Base-by-base conservation (phyloP, 192 early-diverging fungal genomes). In the Coemansia pectinata region DNA sequence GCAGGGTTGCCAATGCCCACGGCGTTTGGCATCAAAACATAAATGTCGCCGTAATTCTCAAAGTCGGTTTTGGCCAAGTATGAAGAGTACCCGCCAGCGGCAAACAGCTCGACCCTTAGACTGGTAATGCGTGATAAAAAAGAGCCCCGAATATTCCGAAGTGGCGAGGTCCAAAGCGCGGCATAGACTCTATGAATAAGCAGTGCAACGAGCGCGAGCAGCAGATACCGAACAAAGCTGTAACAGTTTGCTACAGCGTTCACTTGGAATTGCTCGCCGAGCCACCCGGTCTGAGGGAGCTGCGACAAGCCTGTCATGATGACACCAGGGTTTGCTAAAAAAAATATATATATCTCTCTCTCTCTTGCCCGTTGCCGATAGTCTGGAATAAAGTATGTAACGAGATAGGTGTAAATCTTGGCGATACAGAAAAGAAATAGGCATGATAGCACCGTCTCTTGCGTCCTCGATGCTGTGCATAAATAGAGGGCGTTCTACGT, bases 71-170 rank as follows among this genome's bases (percentile, higher is more conserved):
- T 40, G 4, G 74, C 73, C 21, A 81, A 21, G 14, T 21, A 42
- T 21, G 79, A 69, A 74, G 73, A 67, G 29, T 72, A 48, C 6
- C 79, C 79, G 7, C 40, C 6, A 1, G 58, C 65, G 0, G 39
- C 45, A 64, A 41, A 42, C 12, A 76, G 0, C 48, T 76, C 64
- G 6, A n/a, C 6, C 2, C 73, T 66, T 33, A 60, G 52, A 25
- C 62, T 55, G 9, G 78, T 66, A 38, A 81, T 17, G n/a, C 78
- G 73, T 19, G 73, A 34, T 3, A 72, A 27, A 31, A 70, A 36
- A 14, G 78, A 53, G 11, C 78, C 78, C 6, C 73, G 78, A n/a
- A 81, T 71, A 33, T 66, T 27, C 8, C 78, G 69, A 14, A 81
- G 42, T 17, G 73, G 78, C 21, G 78, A 81, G 36, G 69, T 42